Evolutionary conservation across 495 filamentous ascomycete species (phyloP).

Genomic region (Penicillium crystallinum): DNA sequence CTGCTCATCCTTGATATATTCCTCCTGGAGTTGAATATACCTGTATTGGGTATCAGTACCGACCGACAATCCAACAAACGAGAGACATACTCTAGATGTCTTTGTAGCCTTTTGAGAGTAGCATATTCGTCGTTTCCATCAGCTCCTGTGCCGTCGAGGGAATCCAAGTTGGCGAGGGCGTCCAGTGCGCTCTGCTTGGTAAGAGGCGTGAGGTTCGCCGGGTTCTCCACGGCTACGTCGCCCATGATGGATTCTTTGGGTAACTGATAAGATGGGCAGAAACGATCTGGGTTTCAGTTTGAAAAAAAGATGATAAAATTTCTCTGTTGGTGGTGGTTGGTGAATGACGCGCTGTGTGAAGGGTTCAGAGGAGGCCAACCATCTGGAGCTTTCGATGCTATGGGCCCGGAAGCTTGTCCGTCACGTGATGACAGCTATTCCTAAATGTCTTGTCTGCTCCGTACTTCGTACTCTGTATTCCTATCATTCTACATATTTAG

Average conservation of each 20-base stretch:
- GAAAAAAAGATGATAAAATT: background rate
- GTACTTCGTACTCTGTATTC: too few relatives aligned
- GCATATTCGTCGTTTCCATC: constrained; percentile 92
- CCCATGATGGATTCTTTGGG: constrained; percentile 54
- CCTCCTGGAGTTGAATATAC: constrained; percentile 97
- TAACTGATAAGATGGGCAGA: background rate
- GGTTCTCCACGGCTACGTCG: constrained; percentile 77
- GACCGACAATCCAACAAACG: background rate
- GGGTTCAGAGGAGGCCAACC: constrained; percentile 8
- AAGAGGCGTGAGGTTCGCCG: constrained; percentile 65
- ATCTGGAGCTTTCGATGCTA: constrained; percentile 18
- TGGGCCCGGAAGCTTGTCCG: constrained; percentile 14
- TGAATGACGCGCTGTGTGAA: constrained; percentile 16
- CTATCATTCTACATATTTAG: too few relatives aligned
- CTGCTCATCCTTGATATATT: constrained; percentile 99
- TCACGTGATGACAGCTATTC: constrained; percentile 9
- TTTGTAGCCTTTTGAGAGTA: constrained; percentile 87
- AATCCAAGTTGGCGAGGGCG: constrained; percentile 83
- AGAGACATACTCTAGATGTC: constrained; percentile 77
- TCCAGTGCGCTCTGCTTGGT: constrained; percentile 73
- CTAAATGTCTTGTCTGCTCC: too few relatives aligned
- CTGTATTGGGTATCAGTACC: constrained; percentile 42
- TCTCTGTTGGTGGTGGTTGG: constrained; percentile 9
- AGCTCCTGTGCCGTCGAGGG: constrained; percentile 70
- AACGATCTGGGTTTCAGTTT: background rate